Evolutionary conservation across 352 stramenopile species (phyloP), one percentile per base, ranked within the genome.

Genomic region (Phytophthora sp.): DNA sequence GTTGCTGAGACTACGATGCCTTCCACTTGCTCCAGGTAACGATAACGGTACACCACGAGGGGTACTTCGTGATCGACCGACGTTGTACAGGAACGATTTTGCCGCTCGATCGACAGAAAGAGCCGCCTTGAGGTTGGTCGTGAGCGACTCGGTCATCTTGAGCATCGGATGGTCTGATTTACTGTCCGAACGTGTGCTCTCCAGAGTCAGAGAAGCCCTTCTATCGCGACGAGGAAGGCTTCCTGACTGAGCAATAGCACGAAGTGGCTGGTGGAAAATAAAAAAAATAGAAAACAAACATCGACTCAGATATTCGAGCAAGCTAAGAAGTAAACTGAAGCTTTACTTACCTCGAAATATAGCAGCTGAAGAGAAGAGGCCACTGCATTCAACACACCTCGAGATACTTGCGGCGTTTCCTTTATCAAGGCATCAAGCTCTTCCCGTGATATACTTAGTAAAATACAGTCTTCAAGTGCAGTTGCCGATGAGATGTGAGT

Each of bases 371-470:
- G 61, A 7, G 87, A 80, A 0, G 84, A 93, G 2, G 86, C 86
- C 20, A 96, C 82, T 0, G 86, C 84, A 49, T 91, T 90, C 4
- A 96, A 56, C n/a, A 94, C 86, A 18, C 88, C 88, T 60, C 82
- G 64, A 0, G 88, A 92, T 3, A 96, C 79, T 13, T 82, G 76
- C 1, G 80, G 79, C 6, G 78, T 93, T 35, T 89, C 78, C 39
- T 84, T 84, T 23, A 96, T 94, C 27, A 96, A 64, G 0, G 79
- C 73, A 13, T 93, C 82, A 33, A 96, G 64, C 24, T 88, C 79
- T 33, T 82, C 70, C 5, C 85, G 76, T 8, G 80, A 88, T 11
- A 96, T 89, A 23, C 76, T 88, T n/a, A 96, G 65, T 12, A 96
- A 42, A 26, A 84, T 84, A 51, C 86, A 90, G 24, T 93, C 80